Evolutionary conservation across 208 protist species (phyloP).

Genomic region (Wallacemonas sp.): DNA sequence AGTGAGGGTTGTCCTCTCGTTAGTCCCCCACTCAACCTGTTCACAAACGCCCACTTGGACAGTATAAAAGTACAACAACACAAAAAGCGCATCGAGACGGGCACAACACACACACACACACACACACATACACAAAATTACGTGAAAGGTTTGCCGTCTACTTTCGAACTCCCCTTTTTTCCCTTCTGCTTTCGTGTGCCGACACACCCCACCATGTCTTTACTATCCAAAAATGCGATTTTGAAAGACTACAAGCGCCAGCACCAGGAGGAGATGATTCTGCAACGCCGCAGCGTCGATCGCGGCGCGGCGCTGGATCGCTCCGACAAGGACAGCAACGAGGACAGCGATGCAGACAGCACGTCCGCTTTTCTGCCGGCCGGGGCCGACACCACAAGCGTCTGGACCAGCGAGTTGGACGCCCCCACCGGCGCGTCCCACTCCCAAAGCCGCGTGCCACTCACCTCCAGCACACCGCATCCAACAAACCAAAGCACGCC

Average conservation of each 20-base stretch:
- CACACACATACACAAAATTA: no score
- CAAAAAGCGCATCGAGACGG: no score
- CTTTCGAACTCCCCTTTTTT: no score
- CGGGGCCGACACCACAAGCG: not conserved
- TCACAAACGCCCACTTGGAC: no score
- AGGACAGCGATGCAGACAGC: constrained; percentile 13
- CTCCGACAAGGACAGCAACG: constrained; percentile 12
- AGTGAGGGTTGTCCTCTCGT: no score
- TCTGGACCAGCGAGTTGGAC: not conserved
- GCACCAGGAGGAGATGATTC: constrained; percentile 23
- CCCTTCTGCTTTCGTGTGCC: not conserved
- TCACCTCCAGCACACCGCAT: not conserved
- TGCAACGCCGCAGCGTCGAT: constrained; percentile 7
- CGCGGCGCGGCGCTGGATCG: constrained; percentile 8
- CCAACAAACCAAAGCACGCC: not conserved
- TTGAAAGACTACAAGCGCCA: constrained; percentile 43
- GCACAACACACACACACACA: no score
- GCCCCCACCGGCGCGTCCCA: not conserved
- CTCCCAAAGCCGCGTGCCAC: not conserved
- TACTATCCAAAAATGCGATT: constrained; percentile 46
- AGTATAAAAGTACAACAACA: no score
- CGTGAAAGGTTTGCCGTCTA: no score
- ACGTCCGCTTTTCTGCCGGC: constrained; percentile 4
- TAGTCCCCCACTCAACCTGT: no score
- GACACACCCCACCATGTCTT: constrained; percentile 27